phyloP scores from a whole-genome alignment of 257 asterid species.

The Echites panduratus region DNA sequence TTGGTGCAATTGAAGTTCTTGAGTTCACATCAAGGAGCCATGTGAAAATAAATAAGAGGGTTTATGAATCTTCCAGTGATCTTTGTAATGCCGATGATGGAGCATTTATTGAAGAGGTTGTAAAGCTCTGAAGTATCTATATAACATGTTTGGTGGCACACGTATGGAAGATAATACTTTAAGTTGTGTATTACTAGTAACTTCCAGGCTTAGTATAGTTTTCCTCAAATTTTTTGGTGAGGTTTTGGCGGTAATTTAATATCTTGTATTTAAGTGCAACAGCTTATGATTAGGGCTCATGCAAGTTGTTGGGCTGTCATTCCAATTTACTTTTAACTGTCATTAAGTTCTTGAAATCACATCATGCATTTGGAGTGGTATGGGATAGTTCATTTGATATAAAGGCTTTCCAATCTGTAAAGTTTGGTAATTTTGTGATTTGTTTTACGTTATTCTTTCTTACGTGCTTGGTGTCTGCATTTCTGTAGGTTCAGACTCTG shows the following conservation, averaged over 20 bases:
- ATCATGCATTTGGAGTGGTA: background rate
- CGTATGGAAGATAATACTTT: background rate
- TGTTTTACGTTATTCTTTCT: background rate
- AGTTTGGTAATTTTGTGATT: background rate
- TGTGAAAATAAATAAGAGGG: background rate
- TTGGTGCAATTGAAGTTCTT: background rate
- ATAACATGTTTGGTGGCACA: background rate
- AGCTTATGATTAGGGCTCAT: background rate
- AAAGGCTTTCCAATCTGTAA: background rate
- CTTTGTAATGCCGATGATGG: too few species aligned
- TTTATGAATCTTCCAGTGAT: too few species aligned
- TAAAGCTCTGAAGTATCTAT: background rate
- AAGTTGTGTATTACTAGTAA: background rate
- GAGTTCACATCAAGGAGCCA: background rate
- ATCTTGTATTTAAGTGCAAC: too few species aligned
- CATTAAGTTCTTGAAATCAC: background rate
- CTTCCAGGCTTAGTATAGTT: background rate
- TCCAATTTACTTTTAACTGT: background rate
- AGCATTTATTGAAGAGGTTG: background rate
- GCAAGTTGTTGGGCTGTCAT: background rate
- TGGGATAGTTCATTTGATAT: background rate
- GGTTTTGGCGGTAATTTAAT: background rate
- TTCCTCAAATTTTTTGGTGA: background rate
- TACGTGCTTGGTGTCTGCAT: constrained; percentile 3
- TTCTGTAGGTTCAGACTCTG: constrained; percentile 44